Conservation (phyloP, 495 filamentous ascomycete genomes). For the Penicillium cinerascens region DNA sequence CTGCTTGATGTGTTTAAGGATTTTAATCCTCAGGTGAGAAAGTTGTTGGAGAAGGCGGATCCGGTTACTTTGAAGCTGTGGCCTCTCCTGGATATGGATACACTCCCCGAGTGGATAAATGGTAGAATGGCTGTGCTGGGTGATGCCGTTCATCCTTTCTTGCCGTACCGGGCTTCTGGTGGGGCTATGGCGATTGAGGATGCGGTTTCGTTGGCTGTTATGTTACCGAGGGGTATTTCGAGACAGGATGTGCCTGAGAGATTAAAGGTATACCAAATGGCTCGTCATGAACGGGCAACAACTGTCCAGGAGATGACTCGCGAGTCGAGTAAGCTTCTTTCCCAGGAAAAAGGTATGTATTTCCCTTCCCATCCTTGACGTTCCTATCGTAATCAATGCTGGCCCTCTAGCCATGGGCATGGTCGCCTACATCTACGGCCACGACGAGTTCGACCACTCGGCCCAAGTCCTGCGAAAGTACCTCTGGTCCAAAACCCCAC, state of each 20-base stretch:
- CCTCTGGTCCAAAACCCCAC: constrained; percentile 37
- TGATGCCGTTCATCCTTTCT: constrained; percentile 62
- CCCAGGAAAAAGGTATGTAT: constrained; percentile 18
- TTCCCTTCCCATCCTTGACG: background rate
- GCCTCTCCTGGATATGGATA: constrained; percentile 56
- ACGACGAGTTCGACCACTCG: constrained; percentile 57
- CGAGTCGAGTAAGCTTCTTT: constrained; percentile 25
- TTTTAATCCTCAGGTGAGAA: constrained; percentile 45
- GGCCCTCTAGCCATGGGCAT: constrained; percentile 41
- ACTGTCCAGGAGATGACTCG: constrained; percentile 52
- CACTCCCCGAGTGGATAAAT: constrained; percentile 51
- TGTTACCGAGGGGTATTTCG: constrained; percentile 43
- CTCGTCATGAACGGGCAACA: constrained; percentile 51
- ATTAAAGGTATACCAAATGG: constrained; percentile 55
- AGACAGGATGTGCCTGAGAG: constrained; percentile 45
- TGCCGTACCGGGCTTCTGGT: constrained; percentile 54
- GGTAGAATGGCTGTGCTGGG: constrained; percentile 52
- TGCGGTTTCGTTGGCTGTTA: constrained; percentile 51
- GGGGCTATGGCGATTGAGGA: constrained; percentile 60
- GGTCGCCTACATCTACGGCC: constrained; percentile 54
- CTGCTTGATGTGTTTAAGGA: constrained; percentile 49
- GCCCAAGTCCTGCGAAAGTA: constrained; percentile 46
- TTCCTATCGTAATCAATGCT: background rate
- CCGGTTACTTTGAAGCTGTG: constrained; percentile 51
- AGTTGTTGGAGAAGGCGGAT: constrained; percentile 47